Base-by-base conservation (phyloP, 768 basidiomycete species). In the Termitomyces sp. region DNA sequence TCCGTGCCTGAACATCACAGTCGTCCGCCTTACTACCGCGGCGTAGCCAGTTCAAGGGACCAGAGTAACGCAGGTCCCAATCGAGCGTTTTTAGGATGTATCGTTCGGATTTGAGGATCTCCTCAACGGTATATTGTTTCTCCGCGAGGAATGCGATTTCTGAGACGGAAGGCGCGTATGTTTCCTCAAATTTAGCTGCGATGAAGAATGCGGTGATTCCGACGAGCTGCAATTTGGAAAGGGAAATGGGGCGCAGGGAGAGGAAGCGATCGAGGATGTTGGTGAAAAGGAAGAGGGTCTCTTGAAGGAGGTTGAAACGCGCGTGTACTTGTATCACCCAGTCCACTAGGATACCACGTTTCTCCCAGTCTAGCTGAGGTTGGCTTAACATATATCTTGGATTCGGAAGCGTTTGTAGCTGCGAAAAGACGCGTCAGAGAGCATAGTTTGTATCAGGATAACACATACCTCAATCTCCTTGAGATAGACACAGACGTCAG, bases 301-400 rank as follows among this genome's bases (percentile, higher is more conserved):
- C 94, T 15, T 91, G 90, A 10, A 91, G 77, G 29, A 97, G 79
- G 52, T 84, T 83, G 78, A 94, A 95, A 60, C 87, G 87, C 47
- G 80, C 79, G 67, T 97, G 95, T 15, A 95, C 87, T 70, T 94
- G 91, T 59, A 97, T 84, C 56, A 98, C 78, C 94, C 94, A 97
- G 76, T 96, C 94, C 59, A 90, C 84, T 16, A 98, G 83, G 47
- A 94, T 83, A 7, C 85, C 87, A 11, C 94, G 88, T 84, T 94
- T 92, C 47, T 84, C 83, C 93, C 93, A 96, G 13, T 84, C 86
- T 27, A 97, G 78, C 51, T 93, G 88, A 54, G 82, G 81, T 69
- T 98, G 94, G 56, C 70, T 78, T 12, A 82, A 74, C 89, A 97
- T 95, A 70, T 96, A 97, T 56, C 86, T 78, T 0, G 89, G 81